phyloP scores from a whole-genome alignment of 108 stramenopile genomes.

The Tribonema minus region DNA sequence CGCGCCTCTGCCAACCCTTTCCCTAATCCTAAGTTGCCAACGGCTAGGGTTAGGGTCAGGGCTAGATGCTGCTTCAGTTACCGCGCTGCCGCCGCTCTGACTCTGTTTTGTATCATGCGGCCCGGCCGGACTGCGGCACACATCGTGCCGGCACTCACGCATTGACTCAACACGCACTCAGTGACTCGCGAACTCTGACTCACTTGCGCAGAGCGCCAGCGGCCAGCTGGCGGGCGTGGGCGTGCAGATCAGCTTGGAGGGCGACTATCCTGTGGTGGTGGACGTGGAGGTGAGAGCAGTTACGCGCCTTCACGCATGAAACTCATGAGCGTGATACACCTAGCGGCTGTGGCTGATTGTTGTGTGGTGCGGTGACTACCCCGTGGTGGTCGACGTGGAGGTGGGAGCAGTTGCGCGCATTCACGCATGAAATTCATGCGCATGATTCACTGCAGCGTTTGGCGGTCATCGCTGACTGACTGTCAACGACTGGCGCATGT shows the following conservation, averaged over 20 bases:
- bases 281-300: not conserved
- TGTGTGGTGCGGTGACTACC: not conserved
- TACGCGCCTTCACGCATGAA: not conserved
- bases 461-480: not conserved
- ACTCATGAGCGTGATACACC: not conserved
- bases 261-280: not conserved
- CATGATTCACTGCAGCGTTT: not conserved
- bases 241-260: not conserved
- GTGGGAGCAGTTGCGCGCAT: not conserved
- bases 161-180: too few species aligned
- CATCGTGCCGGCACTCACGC: too few species aligned
- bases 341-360: too few species aligned
- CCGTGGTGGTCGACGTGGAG: not conserved
- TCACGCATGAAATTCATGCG: not conserved
- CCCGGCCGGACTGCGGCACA: too few species aligned
- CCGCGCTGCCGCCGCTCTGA: too few species aligned
- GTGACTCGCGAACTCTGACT: too few species aligned
- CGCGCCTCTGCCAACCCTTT: too few species aligned
- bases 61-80: too few species aligned
- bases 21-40: too few species aligned
- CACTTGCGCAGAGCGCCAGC: not conserved
- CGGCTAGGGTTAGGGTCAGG: too few species aligned
- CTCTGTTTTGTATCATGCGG: too few species aligned
- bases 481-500: not conserved
- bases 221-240: not conserved